Evolutionary conservation across 2,329 filamentous ascomycete species (phyloP).

Genomic region (Tolypocladium nubicola): DNA sequence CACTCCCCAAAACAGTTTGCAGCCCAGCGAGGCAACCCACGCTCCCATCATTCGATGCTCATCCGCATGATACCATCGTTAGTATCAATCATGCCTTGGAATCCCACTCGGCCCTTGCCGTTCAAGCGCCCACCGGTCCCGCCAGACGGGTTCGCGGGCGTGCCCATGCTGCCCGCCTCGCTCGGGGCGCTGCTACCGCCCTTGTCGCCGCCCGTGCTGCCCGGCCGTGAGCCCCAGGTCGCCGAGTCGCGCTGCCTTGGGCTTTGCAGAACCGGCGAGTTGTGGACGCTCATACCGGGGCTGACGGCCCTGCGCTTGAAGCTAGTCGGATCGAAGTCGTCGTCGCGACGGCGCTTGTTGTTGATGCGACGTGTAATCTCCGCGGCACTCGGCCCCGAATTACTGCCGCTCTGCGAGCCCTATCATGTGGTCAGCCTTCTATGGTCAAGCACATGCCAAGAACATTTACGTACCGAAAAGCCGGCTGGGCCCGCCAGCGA

Average conservation of each 20-base stretch:
- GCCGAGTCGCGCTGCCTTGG: conserved; percentile 62
- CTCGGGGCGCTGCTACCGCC: conserved; percentile 42
- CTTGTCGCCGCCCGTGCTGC: conserved; percentile 47
- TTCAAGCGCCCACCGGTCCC: conserved; percentile 31
- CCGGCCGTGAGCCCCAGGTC: conserved; percentile 62
- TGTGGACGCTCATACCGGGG: conserved; percentile 82
- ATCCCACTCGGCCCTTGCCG: conserved; percentile 56
- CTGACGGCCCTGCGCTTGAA: conserved; percentile 90
- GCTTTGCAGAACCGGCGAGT: conserved; percentile 79
- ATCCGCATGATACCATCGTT: conserved; percentile 93
- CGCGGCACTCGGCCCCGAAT: conserved; percentile 50
- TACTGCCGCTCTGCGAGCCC: conserved; percentile 18
- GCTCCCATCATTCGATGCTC: conserved; percentile 65
- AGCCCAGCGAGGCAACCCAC: background rate
- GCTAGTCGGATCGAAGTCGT: conserved; percentile 77
- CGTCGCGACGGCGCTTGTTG: conserved; percentile 76
- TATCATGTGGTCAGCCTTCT: conserved; percentile 3
- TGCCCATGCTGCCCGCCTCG: conserved; percentile 31
- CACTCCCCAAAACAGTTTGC: background rate
- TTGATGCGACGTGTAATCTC: conserved; percentile 72
- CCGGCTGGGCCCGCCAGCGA: conserved; percentile 26
- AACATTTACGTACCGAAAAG: conserved; percentile 21
- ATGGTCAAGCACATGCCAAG: background rate
- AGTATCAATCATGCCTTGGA: conserved; percentile 94
- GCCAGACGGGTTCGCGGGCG: conserved; percentile 20